Base-by-base conservation (phyloP, 176 grass and related monocot species). In the Pontederia crassipes region DNA sequence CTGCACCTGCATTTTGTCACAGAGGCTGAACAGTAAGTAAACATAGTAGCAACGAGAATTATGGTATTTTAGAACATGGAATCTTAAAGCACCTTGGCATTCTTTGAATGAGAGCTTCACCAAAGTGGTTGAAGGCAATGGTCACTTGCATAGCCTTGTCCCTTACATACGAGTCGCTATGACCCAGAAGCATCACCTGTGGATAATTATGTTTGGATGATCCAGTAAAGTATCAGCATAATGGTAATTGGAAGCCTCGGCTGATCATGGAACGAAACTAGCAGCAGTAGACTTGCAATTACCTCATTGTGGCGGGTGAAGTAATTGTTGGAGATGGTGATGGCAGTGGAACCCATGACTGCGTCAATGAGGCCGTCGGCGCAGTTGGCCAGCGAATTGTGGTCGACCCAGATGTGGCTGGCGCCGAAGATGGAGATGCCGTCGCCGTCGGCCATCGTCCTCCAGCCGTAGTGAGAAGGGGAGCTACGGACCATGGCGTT, bases 311-410 rank as follows among this genome's bases (percentile, higher is more conserved):
- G 57, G 57, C 29, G 20, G 9, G 57, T 59, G 57, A 59, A 59
- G 57, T 59, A 59, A 59, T 59, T 59, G 57, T 59, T 59, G 57
- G 57, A 35, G 57, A 59, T 59, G 57, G 57, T 59, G 57, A 59
- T 59, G 57, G 57, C 57, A 28, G 57, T 59, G 57, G 57, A 59
- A 2, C 57, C 57, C 57, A 59, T 59, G 12, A 59, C 29, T 10
- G 57, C 57, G 11, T 59, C 57, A 20, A 59, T 28, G 57, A 59
- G 57, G 57, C 57, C 57, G 57, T 59, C 57, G 57, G 57, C 57
- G 27, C 57, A 59, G 57, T 59, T 59, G 57, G 57, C 26, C 17
- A 59, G 57, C 26, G 57, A 59, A 12, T 59, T 59, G 57, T 59
- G 57, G 57, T 59, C 57, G 20, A 59, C 26, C 57, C 57, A 59